These are phyloP conservation scores for Phytophthora hybrid DNA, from an alignment of 352 stramenopile genomes.

Conservation along the genomic window DNA sequence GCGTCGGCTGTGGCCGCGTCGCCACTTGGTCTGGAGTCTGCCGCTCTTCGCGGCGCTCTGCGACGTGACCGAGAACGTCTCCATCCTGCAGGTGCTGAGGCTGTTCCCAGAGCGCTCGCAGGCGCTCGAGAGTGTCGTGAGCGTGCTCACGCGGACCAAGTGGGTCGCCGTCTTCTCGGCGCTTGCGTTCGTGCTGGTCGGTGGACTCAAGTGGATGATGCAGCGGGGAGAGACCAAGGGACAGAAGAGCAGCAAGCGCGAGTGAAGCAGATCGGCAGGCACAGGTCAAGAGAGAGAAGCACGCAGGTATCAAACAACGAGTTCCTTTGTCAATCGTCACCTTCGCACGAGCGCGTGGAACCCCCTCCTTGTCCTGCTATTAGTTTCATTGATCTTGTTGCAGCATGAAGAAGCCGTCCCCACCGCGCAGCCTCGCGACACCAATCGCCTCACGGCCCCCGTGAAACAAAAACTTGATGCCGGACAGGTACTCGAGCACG, in stretches of 20 bases:
- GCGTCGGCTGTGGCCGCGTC: constrained; percentile 38
- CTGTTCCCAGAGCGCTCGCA: constrained; percentile 43
- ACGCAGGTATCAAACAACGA: neutral
- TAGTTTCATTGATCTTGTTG: neutral
- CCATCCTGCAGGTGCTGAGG: constrained; percentile 49
- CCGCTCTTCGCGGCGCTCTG: constrained; percentile 40
- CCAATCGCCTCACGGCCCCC: too few relatives aligned
- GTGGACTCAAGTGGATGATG: constrained; percentile 5
- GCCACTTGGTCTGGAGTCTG: constrained; percentile 26
- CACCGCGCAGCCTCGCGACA: too few relatives aligned
- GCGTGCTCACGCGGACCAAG: constrained; percentile 46
- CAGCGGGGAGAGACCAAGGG: neutral
- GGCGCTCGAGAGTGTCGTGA: constrained; percentile 39
- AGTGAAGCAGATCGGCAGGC: constrained; percentile 20
- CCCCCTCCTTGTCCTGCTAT: neutral
- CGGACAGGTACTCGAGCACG: too few relatives aligned
- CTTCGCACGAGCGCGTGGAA: neutral
- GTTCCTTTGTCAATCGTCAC: neutral
- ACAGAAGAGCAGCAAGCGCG: constrained; percentile 17
- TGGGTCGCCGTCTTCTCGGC: constrained; percentile 41
- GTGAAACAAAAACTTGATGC: too few relatives aligned
- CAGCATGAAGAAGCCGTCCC: constrained; percentile 9
- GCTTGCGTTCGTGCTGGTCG: constrained; percentile 29
- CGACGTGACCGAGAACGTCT: constrained; percentile 58
- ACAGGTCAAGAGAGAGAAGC: neutral